Conservation (phyloP, 2,329 filamentous ascomycete species). For the Cryoendolithus antarcticus region DNA sequence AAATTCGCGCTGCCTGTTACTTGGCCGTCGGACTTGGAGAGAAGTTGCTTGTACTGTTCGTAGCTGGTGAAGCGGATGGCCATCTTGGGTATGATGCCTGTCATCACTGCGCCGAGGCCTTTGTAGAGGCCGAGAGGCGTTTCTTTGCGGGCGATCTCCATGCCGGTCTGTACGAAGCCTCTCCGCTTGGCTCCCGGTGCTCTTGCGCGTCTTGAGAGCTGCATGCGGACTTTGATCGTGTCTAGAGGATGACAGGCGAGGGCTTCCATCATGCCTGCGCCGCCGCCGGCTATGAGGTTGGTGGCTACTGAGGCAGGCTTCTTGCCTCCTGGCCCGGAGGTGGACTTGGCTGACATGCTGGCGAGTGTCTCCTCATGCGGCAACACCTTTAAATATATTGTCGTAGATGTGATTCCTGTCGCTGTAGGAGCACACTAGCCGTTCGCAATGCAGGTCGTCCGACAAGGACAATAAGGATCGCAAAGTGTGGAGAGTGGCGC, state of each 20-base stretch:
- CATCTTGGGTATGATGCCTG: slow-evolving; percentile 98
- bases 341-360: slow-evolving; percentile 48
- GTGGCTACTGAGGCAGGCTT: slow-evolving; percentile 73
- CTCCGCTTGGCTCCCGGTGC: slow-evolving; percentile 70
- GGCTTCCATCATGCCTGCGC: slow-evolving; percentile 98
- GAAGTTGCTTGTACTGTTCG: slow-evolving; percentile 79
- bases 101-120: slow-evolving; percentile 90
- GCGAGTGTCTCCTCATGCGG: background rate
- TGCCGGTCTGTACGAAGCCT: slow-evolving; percentile 77
- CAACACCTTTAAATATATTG: background rate
- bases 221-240: slow-evolving; percentile 99
- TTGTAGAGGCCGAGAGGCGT: slow-evolving; percentile 93
- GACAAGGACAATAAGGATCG: background rate
- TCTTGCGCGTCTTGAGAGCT: slow-evolving; percentile 77
- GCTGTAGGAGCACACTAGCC: background rate
- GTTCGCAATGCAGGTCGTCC: background rate
- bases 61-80: slow-evolving; percentile 97
- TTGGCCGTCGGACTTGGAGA: slow-evolving; percentile 54
- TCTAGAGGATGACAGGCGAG: slow-evolving; percentile 91
- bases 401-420: background rate
- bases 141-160: slow-evolving; percentile 77
- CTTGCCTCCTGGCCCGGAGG: slow-evolving; percentile 49
- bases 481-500: slow-evolving; percentile 1
- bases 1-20: slow-evolving; percentile 64
- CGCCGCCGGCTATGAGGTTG: slow-evolving; percentile 88